These are phyloP conservation scores for Heterobasidion parviporum DNA, from an alignment of 1,284 basidiomycete species.

Conservation along the genomic window DNA sequence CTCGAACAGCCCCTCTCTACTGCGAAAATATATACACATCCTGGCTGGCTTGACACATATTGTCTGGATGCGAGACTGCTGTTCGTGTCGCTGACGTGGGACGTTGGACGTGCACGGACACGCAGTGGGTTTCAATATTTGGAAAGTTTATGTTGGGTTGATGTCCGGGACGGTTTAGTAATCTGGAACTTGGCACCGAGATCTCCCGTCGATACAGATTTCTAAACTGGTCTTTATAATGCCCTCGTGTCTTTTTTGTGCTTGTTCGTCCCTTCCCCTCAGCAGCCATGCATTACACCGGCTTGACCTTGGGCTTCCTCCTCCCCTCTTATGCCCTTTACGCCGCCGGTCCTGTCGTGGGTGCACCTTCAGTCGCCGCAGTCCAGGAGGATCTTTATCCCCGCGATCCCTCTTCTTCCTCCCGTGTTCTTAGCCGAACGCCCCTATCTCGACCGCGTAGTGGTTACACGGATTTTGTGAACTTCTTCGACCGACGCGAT, in stretches of 20 bases:
- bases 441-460: neutral
- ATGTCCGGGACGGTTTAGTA: neutral
- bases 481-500: conserved; percentile 18
- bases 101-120: neutral
- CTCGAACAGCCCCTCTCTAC: no score
- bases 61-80: no score
- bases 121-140: neutral
- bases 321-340: conserved; percentile 19
- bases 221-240: neutral
- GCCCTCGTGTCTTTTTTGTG: neutral
- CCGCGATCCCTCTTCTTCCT: conserved; percentile 6
- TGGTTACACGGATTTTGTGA: neutral
- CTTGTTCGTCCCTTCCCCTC: conserved; percentile 2
- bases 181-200: neutral
- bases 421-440: neutral
- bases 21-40: no score
- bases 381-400: conserved; percentile 8
- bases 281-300: conserved; percentile 21
- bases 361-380: conserved; percentile 12
- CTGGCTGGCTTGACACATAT: no score
- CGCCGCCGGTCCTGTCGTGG: conserved; percentile 14
- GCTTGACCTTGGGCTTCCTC: conserved; percentile 22
- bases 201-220: neutral
- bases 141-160: neutral
- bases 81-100: neutral